Conservation (phyloP, 2,329 filamentous ascomycete genomes). For the Colletotrichum theobromicola region DNA sequence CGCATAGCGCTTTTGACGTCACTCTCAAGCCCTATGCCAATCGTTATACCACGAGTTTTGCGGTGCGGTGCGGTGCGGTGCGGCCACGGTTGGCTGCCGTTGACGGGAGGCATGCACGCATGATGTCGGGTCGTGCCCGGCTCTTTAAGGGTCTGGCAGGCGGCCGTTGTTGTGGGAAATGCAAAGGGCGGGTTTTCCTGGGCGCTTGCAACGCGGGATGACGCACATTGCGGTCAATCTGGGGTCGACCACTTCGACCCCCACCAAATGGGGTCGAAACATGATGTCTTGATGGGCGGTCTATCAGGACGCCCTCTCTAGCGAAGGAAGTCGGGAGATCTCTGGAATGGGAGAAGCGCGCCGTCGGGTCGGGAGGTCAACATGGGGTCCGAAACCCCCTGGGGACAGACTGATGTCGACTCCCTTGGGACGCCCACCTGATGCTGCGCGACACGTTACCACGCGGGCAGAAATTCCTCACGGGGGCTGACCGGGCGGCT, state of each 20-base stretch:
- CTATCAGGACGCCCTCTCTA: background rate
- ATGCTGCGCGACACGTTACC: background rate
- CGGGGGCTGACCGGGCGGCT: background rate
- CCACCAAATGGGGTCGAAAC: background rate
- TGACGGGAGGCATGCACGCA: background rate
- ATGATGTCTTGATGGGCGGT: background rate
- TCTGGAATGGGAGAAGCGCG: background rate
- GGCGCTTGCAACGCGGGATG: constrained; percentile 12
- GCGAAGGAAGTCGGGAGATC: background rate
- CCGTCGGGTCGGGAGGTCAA: background rate
- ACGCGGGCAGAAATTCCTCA: constrained; percentile 1
- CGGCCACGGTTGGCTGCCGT: background rate
- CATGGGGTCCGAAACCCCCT: background rate
- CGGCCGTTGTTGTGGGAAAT: background rate
- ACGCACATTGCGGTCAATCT: constrained; percentile 10
- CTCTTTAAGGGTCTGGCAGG: background rate
- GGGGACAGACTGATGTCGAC: background rate
- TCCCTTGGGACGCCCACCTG: background rate
- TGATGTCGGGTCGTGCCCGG: background rate
- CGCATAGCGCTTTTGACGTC: constrained; percentile 8
- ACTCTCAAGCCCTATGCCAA: constrained; percentile 7
- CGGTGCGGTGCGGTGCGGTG: background rate
- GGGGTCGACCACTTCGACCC: background rate
- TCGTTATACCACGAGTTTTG: constrained; percentile 15
- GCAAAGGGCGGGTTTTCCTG: background rate